Conservation (phyloP, 2,329 filamentous ascomycete species). For the Trichoderma arundinaceum region DNA sequence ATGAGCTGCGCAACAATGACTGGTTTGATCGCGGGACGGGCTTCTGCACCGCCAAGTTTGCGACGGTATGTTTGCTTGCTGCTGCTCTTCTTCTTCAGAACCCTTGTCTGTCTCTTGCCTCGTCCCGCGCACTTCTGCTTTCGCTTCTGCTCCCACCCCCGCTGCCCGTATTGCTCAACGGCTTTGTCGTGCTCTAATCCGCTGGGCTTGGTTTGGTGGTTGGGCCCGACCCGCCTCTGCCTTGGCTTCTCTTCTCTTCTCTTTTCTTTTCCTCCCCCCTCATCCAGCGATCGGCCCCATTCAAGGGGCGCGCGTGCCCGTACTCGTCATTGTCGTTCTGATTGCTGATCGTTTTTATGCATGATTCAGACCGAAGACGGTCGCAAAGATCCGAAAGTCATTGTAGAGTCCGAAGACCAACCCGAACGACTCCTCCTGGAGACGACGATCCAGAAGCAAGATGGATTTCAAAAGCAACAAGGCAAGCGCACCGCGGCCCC, state of each 20-base stretch:
- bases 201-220: neutral
- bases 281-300: too few relatives aligned
- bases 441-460: slow-evolving; percentile 88
- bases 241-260: too few relatives aligned
- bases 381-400: slow-evolving; percentile 83
- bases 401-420: slow-evolving; percentile 92
- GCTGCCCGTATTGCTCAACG: neutral
- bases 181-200: neutral
- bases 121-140: neutral
- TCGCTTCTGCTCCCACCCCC: neutral
- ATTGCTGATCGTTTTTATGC: slow-evolving; percentile 7
- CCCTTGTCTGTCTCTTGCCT: neutral
- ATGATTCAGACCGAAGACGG: slow-evolving; percentile 57
- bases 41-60: slow-evolving; percentile 82
- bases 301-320: too few relatives aligned
- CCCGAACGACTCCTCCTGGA: slow-evolving; percentile 83
- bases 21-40: slow-evolving; percentile 98
- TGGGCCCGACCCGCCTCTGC: neutral
- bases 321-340: slow-evolving; percentile 5
- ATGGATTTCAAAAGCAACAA: slow-evolving; percentile 98
- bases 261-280: neutral
- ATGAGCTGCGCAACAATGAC: slow-evolving; percentile 97
- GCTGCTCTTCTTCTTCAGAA: neutral
- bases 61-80: slow-evolving; percentile 64
- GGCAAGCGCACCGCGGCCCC: slow-evolving; percentile 56